Evolutionary conservation across 2,329 filamentous ascomycete genomes (phyloP), one percentile per base, ranked within the genome.

Genomic region (Stenocarpella maydis): DNA sequence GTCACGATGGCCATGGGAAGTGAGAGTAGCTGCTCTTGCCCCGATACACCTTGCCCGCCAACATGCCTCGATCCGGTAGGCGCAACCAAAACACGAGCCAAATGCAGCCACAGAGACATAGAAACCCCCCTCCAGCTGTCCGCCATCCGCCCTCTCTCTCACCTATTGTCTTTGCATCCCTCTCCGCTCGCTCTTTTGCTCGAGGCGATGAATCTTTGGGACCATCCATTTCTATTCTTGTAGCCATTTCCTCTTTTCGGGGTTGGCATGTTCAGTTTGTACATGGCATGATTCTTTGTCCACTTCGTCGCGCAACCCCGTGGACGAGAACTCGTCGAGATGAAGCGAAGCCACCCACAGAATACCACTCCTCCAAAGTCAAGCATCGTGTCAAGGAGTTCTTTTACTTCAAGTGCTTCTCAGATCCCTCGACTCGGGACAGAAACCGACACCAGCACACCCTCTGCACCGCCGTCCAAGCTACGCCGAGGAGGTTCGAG

Each of bases 401-500:
- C 67, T 2, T 43, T 58, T 17, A 47, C 67, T 12, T 67, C 65
- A 19, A 50, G 31, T 49, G 54, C 43, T 9, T 67, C 52, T 31
- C 65, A 49, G 6, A 28, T 41, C 14, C 65, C 28, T n/a, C 52
- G 8, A 37, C 21, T 19, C 21, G n/a, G 39, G 21, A 24, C 53
- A 67, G 65, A 15, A 12, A 55, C 63, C 15, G 61, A 65, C n/a
- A 28, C 34, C 14, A 24, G 34, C 14, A 12, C 74, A 74, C 58
- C 71, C 73, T 55, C 71, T 69, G 17, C 75, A 73, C 69, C 76
- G 71, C 60, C 77, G 72, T 70, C 80, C 4, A 85, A 82, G 70
- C 55, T 82, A 47, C 77, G 78, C 67, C 79, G 80, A 28, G 80
- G 80, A 50, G 78, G 80, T n/a, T 82, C 80, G 7, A 81, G 76